Base-by-base conservation (phyloP, 2,329 filamentous ascomycete species). In the Aureobasidium vineae region DNA sequence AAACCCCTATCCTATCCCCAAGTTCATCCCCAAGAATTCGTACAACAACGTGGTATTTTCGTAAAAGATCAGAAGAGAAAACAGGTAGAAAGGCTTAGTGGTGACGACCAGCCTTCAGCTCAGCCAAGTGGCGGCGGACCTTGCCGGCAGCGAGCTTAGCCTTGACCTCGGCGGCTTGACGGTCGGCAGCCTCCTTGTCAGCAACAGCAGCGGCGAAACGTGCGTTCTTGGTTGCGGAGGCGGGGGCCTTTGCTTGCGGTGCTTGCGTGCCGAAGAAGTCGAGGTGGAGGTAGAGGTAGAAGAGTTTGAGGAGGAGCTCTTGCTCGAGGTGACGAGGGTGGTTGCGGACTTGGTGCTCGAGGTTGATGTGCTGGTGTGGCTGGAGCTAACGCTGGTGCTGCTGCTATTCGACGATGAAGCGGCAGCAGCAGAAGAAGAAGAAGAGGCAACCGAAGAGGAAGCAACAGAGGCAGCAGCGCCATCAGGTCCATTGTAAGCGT, bases 401-500 rank as follows among this genome's bases (percentile, higher is more conserved):
- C 23, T 26, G 53, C 23, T 57, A 13, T 31, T 59, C 26, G 54
- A 61, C 3, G 61, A 47, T 8, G 54, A 28, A 36, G 49, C 41
- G 23, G 52, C 26, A n/a, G 63, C 63, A 26, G 52, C 26, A n/a
- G 63, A 56, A 26, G 41, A 28, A 8, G 52, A 23, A 59, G 66
- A 63, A 16, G 66, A 41, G 19, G 59, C 49, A 33, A 38, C 26
- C 10, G 57, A 31, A 26, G 66, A 61, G 16, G 47, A 38, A 23
- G 52, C 52, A 33, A 21, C 21, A 52, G 66, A 65, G 41, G 43
- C 49, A 26, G 54, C 36, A 26, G 33, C 69, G 31, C 68, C 60
- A 11, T 49, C 50, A 28, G 69, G 66, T 23, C 69, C 65, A 40
- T 65, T 66, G 28, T 67, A 54, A 52, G 54, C 69, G 28, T 63